Evolutionary conservation across 805 yeast species (phyloP).

Genomic region (Starmera amethionina): DNA sequence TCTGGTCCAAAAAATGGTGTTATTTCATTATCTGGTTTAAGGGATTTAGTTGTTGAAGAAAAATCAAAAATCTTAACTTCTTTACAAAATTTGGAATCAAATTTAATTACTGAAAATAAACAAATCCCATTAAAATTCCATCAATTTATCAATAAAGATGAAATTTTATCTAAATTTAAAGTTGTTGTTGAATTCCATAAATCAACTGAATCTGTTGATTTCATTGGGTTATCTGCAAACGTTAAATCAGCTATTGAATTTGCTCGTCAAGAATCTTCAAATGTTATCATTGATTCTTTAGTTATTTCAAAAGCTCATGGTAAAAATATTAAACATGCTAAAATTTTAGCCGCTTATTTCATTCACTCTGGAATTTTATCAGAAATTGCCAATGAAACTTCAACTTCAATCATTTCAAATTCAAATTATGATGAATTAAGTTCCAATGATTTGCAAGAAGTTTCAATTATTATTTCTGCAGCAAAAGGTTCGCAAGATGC

Average conservation of each 20-base stretch:
- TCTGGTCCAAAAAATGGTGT: slow-evolving; percentile 26
- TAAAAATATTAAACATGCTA: slow-evolving; percentile 68
- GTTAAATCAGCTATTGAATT: slow-evolving; percentile 51
- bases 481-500: slow-evolving; percentile 34
- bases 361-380: slow-evolving; percentile 37
- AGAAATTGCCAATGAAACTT: slow-evolving; percentile 28
- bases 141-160: slow-evolving; percentile 51
- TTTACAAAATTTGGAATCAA: slow-evolving; percentile 33
- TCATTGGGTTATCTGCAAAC: slow-evolving; percentile 53
- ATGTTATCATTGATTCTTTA: slow-evolving; percentile 52
- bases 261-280: slow-evolving; percentile 52
- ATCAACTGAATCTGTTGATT: slow-evolving; percentile 40
- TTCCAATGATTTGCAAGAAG: slow-evolving; percentile 29
- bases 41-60: slow-evolving; percentile 50
- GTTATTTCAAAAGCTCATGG: slow-evolving; percentile 89
- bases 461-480: slow-evolving; percentile 56
- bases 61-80: slow-evolving; percentile 39
- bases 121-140: slow-evolving; percentile 62
- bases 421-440: slow-evolving; percentile 30
- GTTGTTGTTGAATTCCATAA: slow-evolving; percentile 52
- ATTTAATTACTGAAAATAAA: slow-evolving; percentile 43
- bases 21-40: slow-evolving; percentile 57
- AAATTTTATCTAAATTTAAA: slow-evolving; percentile 40
- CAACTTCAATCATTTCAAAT: slow-evolving; percentile 40
- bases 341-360: slow-evolving; percentile 61